Evolutionary conservation across 2,329 filamentous ascomycete species (phyloP).

Genomic region (Aspergillus texensis): DNA sequence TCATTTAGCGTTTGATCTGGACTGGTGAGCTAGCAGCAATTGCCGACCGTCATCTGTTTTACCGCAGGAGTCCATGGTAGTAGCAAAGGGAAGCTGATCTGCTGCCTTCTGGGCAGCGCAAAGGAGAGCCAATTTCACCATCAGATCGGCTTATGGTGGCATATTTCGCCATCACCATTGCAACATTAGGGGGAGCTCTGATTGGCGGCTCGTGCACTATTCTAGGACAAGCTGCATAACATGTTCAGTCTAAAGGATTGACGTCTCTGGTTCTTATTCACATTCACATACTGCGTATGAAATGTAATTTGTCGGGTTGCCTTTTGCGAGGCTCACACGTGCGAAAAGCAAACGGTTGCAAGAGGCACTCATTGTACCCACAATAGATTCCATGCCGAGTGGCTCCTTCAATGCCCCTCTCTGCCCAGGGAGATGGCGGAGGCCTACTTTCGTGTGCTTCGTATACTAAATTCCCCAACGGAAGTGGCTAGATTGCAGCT

Average conservation of each 20-base stretch:
- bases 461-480: background rate
- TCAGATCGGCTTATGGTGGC: constrained; percentile 20
- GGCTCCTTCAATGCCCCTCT: background rate
- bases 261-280: background rate
- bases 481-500: background rate
- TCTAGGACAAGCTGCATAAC: background rate
- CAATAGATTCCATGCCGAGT: background rate
- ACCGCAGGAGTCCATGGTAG: background rate
- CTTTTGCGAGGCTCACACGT: background rate
- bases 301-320: background rate
- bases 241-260: background rate
- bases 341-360: background rate
- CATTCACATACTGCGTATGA: no score
- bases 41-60: background rate
- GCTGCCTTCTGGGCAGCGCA: background rate
- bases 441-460: background rate
- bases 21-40: background rate
- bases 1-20: background rate
- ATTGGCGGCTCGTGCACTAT: constrained; percentile 12
- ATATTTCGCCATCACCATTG: constrained; percentile 20
- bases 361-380: background rate
- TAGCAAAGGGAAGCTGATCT: background rate
- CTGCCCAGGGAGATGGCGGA: background rate
- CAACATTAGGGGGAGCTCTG: constrained; percentile 13
- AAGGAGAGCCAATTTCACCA: constrained; percentile 13